These are phyloP conservation scores for Thelephora terrestris DNA, from an alignment of 1,284 basidiomycete genomes.

Conservation along the genomic window DNA sequence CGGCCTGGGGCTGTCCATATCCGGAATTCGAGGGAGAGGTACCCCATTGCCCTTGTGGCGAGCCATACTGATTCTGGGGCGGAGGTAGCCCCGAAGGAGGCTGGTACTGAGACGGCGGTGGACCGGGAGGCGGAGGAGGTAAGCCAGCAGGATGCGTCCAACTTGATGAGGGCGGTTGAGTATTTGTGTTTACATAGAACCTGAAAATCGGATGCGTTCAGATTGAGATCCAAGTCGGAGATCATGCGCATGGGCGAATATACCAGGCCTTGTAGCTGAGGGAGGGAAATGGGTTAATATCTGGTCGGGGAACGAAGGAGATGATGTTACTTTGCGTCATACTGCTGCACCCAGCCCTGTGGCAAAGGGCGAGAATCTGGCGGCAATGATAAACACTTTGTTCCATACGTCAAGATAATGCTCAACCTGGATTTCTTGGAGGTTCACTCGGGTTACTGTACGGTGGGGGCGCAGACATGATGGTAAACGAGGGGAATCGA, in stretches of 20 bases:
- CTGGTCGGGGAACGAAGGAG: conserved; percentile 12
- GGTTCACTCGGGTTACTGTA: conserved; percentile 16
- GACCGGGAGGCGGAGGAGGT: conserved; percentile 27
- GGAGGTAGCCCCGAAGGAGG: conserved; percentile 33
- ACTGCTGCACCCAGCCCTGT: conserved; percentile 61
- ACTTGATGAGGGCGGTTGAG: conserved; percentile 48
- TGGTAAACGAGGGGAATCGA: conserved; percentile 13
- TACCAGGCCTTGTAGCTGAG: conserved; percentile 60
- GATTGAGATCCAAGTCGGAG: not conserved
- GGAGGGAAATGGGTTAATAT: conserved; percentile 6
- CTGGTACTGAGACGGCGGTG: conserved; percentile 30
- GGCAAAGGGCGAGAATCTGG: conserved; percentile 50
- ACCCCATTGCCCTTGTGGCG: conserved; percentile 14
- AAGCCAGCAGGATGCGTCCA: conserved; percentile 59
- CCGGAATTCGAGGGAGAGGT: conserved; percentile 6
- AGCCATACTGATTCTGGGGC: conserved; percentile 17
- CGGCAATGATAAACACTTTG: not conserved
- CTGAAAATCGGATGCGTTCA: conserved; percentile 22
- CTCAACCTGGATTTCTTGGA: conserved; percentile 1
- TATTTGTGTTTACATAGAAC: conserved; percentile 62
- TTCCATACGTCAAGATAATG: not conserved
- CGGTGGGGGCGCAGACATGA: conserved; percentile 36
- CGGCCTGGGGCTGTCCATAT: conserved; percentile 14
- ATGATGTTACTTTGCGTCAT: conserved; percentile 48
- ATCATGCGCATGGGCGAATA: conserved; percentile 14